Evolutionary conservation across 257 asterid genomes (phyloP).

Genomic region (Fraxinus anomala): DNA sequence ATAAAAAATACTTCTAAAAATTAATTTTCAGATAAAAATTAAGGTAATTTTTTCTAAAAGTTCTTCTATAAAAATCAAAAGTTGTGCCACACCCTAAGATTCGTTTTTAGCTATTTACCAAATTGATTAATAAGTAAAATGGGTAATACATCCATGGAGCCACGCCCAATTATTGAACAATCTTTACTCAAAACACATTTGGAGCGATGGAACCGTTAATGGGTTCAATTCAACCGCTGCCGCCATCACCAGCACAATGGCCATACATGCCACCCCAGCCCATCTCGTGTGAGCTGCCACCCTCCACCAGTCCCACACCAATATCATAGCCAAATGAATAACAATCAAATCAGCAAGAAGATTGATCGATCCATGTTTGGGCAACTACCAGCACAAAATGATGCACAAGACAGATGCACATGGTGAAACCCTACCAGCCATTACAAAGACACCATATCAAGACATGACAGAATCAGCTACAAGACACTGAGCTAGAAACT

Average conservation of each 20-base stretch:
- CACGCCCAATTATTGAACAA: too few relatives aligned
- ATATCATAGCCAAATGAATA: not conserved
- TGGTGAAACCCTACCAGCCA: slow-evolving; percentile 26
- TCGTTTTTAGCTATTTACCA: too few relatives aligned
- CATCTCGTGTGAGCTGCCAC: not conserved
- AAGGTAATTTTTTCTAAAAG: too few relatives aligned
- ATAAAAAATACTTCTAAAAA: too few relatives aligned
- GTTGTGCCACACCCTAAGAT: too few relatives aligned
- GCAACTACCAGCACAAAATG: slow-evolving; percentile 23
- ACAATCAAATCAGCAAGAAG: not conserved
- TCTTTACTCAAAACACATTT: not conserved
- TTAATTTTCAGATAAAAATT: too few relatives aligned
- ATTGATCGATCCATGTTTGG: not conserved
- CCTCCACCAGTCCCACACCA: not conserved
- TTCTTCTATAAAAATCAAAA: too few relatives aligned
- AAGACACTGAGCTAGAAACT: not conserved
- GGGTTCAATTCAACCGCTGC: too few relatives aligned
- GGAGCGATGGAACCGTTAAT: not conserved
- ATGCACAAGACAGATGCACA: slow-evolving; percentile 27
- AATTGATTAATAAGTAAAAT: too few relatives aligned
- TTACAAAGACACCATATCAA: not conserved
- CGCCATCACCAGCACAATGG: not conserved
- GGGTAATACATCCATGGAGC: too few relatives aligned
- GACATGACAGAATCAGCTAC: not conserved
- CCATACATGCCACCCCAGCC: not conserved